Base-by-base conservation (phyloP, 495 filamentous ascomycete genomes). In the Paragyromitra xinjiangensis region DNA sequence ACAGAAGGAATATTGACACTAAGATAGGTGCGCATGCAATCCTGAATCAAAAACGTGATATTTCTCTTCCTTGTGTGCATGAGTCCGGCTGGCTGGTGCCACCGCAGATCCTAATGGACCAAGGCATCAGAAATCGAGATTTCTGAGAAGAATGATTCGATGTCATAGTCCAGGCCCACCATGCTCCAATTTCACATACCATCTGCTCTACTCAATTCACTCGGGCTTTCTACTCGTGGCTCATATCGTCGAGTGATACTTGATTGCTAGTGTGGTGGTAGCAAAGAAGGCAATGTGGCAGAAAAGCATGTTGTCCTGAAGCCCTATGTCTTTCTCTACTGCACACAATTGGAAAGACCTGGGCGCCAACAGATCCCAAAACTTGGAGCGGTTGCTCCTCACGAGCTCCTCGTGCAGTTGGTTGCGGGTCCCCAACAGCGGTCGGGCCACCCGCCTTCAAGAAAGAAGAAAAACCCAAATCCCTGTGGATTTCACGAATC, bases 401-500 rank as follows among this genome's bases (percentile, higher is more conserved):
- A 73, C 39, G 55, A 56, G 11, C 19, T 50, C 48, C 19, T 16
- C 22, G 34, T 77, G 24, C 59, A 77, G 74, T 73, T 73, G 68
- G 74, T 40, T 77, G 51, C 12, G 42, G 58, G 74, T 66, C 12
- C 45, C 74, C 59, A 66, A 58, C 51, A 50, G 42, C 51, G 69
- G 51, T 77, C 69, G 74, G 74, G 50, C 69, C 69, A 77, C 69
- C 69, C 61, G 69, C 74, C 69, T 62, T 66, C 68, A 66, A 22
- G 48, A 71, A 77, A 77, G 69, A 70, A 76, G 68, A 71, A 73
- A 77, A 77, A 48, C 71, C 16, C 42, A 73, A 77, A 77, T 77
- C 74, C 74, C 74, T 77, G 74, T 73, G 74, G 51, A 66, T 73
- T 44, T 61, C 74, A 73, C 42, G 74, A 73, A 61, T 53, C 51